Base-by-base conservation (phyloP, 805 yeast species). In the Metschnikowia cubensis region DNA sequence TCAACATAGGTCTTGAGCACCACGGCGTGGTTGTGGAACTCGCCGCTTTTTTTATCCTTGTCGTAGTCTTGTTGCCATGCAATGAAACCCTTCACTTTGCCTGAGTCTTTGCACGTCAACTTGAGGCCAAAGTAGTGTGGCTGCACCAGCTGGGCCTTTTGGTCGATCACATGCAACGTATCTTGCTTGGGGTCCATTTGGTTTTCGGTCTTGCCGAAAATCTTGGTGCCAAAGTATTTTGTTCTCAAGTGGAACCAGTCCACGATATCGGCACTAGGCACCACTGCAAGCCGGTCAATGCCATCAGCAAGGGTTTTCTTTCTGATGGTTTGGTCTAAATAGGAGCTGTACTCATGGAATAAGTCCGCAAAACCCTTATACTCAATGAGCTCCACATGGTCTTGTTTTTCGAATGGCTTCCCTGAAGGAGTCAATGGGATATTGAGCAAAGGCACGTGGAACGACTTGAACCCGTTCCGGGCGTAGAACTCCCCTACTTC, bases 181-280 rank as follows among this genome's bases (percentile, higher is more conserved):
- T 55, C 59, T 25, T 31, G 22, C 7, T 25, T 15, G 11, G 52
- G 49, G 15, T 52, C 52, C 36, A 44, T 46, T 5, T 40, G 36
- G 18, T 31, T 14, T n/a, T n/a, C 35, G 1, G 42, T 25, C 15
- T 38, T 36, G 13, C 48, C 53, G 25, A 57, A 57, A 29, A 58
- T 42, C 47, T 50, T 55, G 25, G 50, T 44, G n/a, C 51, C 50
- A 32, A 62, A 59, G 35, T 61, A 72, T 49, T 73, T 73, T 22
- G 70, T 60, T 50, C 78, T 60, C 47, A 71, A 58, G 48, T 73
- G 78, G 53, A 71, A 72, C 78, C 78, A 73, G 59, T 73, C 75
- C 13, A 67, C 56, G 20, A 58, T 45, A 20, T 64, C 62, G 5
- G 66, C 53, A 6, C 59, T 51, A 1, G 74, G 73, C 14, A 47